phyloP scores from a whole-genome alignment of 352 stramenopile genomes.

The Globisporangium nagaii region DNA sequence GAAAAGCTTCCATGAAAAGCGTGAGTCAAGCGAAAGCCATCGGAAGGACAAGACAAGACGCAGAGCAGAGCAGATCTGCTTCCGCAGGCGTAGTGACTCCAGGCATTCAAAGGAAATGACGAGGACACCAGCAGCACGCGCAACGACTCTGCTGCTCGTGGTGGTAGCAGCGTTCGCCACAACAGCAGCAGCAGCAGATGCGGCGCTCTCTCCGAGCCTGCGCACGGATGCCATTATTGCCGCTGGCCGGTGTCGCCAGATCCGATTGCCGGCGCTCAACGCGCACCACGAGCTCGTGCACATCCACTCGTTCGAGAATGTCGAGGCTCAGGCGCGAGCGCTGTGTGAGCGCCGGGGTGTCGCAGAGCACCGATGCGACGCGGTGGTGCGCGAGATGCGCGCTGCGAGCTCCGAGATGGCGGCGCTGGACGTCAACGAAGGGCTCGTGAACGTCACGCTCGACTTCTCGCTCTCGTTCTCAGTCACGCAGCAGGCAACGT shows the following conservation, averaged over 20 bases:
- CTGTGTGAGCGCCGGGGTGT: conserved; percentile 21
- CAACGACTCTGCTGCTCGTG: neutral
- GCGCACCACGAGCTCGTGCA: conserved; percentile 26
- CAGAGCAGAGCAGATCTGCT: no score
- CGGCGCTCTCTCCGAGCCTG: no score
- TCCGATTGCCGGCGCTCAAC: conserved; percentile 21
- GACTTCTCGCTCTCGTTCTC: conserved; percentile 46
- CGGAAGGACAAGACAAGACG: no score
- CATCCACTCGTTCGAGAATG: conserved; percentile 25
- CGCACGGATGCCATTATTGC: neutral
- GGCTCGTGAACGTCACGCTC: conserved; percentile 51
- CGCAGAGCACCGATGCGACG: conserved; percentile 25
- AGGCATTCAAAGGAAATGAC: no score
- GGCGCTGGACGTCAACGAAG: conserved; percentile 30
- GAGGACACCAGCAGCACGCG: neutral
- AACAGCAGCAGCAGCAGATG: neutral
- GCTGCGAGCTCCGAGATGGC: conserved; percentile 43
- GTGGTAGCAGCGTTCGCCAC: neutral
- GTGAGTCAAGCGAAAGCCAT: no score
- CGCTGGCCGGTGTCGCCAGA: conserved; percentile 11
- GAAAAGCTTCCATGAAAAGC: conserved; percentile 3
- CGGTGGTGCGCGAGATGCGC: conserved; percentile 20
- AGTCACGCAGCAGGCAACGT: conserved; percentile 8
- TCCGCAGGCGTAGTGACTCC: no score
- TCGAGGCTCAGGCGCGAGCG: conserved; percentile 19